Evolutionary conservation across 306 rosid species (phyloP).

Genomic region (Cucurbita maxima): DNA sequence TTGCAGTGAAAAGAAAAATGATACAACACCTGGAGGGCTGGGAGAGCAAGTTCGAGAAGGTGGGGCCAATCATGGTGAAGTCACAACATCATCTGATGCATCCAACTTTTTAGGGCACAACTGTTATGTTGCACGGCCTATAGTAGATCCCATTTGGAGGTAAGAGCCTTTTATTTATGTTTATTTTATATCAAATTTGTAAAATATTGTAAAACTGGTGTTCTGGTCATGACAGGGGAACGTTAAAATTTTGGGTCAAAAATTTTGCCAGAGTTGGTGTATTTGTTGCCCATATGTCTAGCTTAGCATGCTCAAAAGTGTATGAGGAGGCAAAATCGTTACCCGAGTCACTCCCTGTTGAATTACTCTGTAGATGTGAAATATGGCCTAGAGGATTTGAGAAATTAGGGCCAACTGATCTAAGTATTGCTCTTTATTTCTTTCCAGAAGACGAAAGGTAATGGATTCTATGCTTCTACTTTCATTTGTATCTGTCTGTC

Average conservation of each 20-base stretch:
- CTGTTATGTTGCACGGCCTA: conserved; percentile 37
- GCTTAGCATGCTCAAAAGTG: conserved; percentile 48
- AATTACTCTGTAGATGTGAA: conserved; percentile 22
- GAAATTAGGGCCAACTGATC: conserved; percentile 29
- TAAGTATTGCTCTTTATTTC: conserved; percentile 54
- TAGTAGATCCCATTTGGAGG: conserved; percentile 60
- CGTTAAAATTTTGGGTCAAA: conserved; percentile 20
- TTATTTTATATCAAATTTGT: conserved; percentile 7
- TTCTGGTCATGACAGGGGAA: conserved; percentile 46
- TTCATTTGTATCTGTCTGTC: not conserved
- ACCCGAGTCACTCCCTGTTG: conserved; percentile 27
- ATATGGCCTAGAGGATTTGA: conserved; percentile 66
- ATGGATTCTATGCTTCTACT: not conserved
- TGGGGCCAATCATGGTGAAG: conserved; percentile 13
- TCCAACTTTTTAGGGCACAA: not conserved
- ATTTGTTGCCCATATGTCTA: conserved; percentile 52
- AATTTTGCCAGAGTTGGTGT: conserved; percentile 14
- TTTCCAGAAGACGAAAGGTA: conserved; percentile 53
- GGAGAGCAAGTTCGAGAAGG: conserved; percentile 10
- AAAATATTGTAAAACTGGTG: not conserved
- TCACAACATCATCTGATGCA: conserved; percentile 1
- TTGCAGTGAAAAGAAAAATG: conserved; percentile 6
- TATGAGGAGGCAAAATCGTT: conserved; percentile 26
- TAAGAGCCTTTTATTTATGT: conserved; percentile 12
- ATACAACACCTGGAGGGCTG: not conserved